Evolutionary conservation across 129 eudicot genomes (phyloP), one percentile per base, ranked within the genome.

Genomic region (Saussurea involucrata): DNA sequence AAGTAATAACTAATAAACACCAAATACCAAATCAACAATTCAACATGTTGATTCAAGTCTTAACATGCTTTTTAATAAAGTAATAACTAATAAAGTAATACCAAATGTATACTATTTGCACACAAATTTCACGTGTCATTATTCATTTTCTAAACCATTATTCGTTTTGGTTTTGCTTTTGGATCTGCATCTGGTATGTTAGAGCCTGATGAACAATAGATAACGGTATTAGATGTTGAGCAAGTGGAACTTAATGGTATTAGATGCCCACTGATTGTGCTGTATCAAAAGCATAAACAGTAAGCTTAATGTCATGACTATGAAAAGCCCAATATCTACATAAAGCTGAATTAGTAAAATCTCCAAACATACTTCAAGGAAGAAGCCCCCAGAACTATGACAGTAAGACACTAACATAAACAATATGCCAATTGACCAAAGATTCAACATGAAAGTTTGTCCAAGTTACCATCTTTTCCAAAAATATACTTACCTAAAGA

Each of bases 381-480:
- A 71, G 40, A 71, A 42, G 29, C 63, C 36, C 8, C 34, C n/a
- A 71, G 21, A 71, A 71, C 76, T 17, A 44, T 71, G 36, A 24
- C 5, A 21, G 24, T 11, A 0, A 4, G 15, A 8, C 60, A 63
- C 71, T 36, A 63, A 8, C 57, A 36, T 36, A 63, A 64, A 5
- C 27, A 25, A 57, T 67, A 49, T 17, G 63, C 32, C 67, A 13
- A 46, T 28, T 3, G 44, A 31, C 67, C 73, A 63, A 66, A 34
- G 24, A 79, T 20, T 22, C 13, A 32, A 17, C 17, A 57, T n/a
- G 32, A 79, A 69, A 44, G 65, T 42, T n/a, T 25, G 18, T 58
- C 25, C 3, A 66, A 57, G 63, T 75, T 85, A 93, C 97, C 91
- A 82, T 53, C 57, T 85, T 88, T 28, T 80, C 87, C 69, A 68